Evolutionary conservation across 306 rosid species (phyloP).

Genomic region (Cucurbita argyrosperma): DNA sequence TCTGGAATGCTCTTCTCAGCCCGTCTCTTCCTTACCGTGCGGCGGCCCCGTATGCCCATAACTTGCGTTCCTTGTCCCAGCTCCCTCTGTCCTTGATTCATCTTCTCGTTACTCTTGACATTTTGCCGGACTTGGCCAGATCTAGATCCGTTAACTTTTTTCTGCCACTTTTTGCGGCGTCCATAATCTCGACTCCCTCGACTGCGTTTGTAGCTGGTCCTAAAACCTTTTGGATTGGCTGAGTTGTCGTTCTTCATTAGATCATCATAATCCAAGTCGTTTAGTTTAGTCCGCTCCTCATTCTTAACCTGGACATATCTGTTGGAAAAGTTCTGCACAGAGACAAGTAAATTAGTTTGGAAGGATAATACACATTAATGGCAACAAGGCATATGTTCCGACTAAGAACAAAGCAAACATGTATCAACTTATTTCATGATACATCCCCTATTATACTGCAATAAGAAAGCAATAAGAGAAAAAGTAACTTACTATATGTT

Average conservation of each 20-base stretch:
- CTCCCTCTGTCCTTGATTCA: conserved; percentile 36
- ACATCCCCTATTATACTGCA: conserved; percentile 2
- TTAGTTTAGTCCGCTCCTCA: conserved; percentile 35
- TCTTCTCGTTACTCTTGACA: conserved; percentile 25
- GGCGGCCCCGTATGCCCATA: conserved; percentile 75
- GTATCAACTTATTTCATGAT: no score
- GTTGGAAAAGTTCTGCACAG: conserved; percentile 46
- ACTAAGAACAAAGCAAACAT: no score
- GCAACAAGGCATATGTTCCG: no score
- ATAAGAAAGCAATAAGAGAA: not conserved
- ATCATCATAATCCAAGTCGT: conserved; percentile 23
- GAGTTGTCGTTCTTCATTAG: conserved; percentile 27
- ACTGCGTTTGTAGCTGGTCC: conserved; percentile 51
- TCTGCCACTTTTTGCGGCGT: conserved; percentile 49
- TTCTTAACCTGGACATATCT: conserved; percentile 41
- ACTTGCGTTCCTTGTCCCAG: conserved; percentile 38
- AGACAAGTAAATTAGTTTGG: not conserved
- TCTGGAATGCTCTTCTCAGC: conserved; percentile 51
- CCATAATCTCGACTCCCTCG: conserved; percentile 57
- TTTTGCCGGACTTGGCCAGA: conserved; percentile 22
- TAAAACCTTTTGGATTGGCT: conserved; percentile 31
- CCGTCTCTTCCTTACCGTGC: conserved; percentile 77
- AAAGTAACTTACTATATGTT: conserved; percentile 35
- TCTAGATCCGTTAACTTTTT: conserved; percentile 32
- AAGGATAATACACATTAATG: not conserved